Percentiles rank a stretch among this genome's conserved stretches.
Conservation (phyloP, 768 basidiomycete genomes). For the Serendipita sp. region DNA sequence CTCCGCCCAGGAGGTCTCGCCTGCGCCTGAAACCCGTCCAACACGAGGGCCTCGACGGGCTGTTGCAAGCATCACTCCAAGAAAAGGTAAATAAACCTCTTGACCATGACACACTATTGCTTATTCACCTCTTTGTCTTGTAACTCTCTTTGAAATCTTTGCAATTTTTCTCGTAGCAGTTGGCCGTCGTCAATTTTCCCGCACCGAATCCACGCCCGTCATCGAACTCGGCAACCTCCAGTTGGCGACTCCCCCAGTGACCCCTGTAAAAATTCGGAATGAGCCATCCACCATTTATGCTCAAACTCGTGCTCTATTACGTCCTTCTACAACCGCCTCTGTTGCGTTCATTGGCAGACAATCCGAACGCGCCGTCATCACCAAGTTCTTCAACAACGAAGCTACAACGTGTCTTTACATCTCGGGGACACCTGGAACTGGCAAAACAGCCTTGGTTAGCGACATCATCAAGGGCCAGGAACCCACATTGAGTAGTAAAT, state of each 20-base stretch:
- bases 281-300: not conserved
- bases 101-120: not conserved
- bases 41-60: not conserved
- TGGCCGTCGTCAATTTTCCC: not conserved
- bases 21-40: not conserved
- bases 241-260: not conserved
- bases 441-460: conserved; percentile 77
- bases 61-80: not conserved
- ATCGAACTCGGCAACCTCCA: conserved; percentile 6
- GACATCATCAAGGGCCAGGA: conserved; percentile 29
- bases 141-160: not conserved
- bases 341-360: not conserved
- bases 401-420: conserved; percentile 44
- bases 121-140: not conserved
- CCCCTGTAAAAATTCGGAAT: not conserved
- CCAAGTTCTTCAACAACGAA: not conserved
- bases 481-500: not conserved
- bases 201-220: not conserved
- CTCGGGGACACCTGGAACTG: conserved; percentile 85
- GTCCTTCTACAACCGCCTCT: not conserved
- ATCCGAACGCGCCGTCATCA: not conserved
- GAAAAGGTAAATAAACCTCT: not conserved
- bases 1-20: not conserved
- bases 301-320: not conserved
- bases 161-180: not conserved